These are phyloP conservation scores for Colletotrichum limetticola DNA, from an alignment of 2,329 filamentous ascomycete species.

Conservation along the genomic window DNA sequence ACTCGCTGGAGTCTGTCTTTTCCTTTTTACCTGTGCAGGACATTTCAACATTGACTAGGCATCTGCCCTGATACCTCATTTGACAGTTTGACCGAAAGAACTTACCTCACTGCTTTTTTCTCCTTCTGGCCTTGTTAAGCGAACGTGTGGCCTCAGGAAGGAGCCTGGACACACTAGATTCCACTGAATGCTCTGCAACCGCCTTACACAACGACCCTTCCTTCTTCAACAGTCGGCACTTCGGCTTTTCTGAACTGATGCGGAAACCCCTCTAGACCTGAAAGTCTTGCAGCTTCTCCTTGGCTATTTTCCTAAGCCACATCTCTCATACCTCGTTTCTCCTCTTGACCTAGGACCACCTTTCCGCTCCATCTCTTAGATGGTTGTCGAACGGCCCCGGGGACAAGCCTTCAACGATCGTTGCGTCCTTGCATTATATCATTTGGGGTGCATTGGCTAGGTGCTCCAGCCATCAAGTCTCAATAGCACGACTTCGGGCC, in stretches of 20 bases:
- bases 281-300: neutral
- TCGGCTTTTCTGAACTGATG: neutral
- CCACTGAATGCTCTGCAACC: neutral
- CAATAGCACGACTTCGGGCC: neutral
- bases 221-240: neutral
- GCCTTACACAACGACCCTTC: neutral
- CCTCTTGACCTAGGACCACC: neutral
- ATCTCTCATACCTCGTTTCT: neutral
- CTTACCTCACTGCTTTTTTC: neutral
- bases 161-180: neutral
- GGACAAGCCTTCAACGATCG: neutral
- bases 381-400: slow-evolving; percentile 1
- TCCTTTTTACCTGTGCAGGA: neutral
- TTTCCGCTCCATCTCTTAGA: slow-evolving; percentile 2
- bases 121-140: neutral
- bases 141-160: neutral
- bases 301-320: no score
- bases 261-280: neutral
- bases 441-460: neutral
- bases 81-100: neutral
- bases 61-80: neutral
- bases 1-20: neutral
- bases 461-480: neutral
- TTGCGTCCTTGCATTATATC: neutral
- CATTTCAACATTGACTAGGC: neutral